Conservation (phyloP, 2,329 filamentous ascomycete genomes). For the Arthrobotrys iridis region DNA sequence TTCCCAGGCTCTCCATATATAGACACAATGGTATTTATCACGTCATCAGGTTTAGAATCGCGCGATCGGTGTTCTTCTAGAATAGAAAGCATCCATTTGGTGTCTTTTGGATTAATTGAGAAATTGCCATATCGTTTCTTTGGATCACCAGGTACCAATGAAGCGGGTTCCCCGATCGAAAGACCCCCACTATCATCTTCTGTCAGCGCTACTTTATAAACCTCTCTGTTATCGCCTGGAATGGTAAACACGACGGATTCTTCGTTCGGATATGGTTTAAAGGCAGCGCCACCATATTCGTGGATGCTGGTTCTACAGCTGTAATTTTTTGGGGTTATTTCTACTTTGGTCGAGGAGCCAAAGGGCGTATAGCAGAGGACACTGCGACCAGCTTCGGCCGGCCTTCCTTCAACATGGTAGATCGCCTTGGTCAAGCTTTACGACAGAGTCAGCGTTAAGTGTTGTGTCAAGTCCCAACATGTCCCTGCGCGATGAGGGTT, state of each 20-base stretch:
- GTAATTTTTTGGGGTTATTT: slow-evolving; percentile 41
- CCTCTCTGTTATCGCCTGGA: neutral
- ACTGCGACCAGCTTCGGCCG: slow-evolving; percentile 43
- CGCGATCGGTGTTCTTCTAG: slow-evolving; percentile 66
- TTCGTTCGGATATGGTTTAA: slow-evolving; percentile 57
- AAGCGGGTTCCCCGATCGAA: neutral
- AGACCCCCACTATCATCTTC: neutral
- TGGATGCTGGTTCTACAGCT: slow-evolving; percentile 62
- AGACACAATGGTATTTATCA: slow-evolving; percentile 60
- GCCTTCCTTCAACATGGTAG: slow-evolving; percentile 47
- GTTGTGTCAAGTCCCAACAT: neutral
- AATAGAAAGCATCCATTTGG: slow-evolving; percentile 65
- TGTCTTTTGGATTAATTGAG: slow-evolving; percentile 32
- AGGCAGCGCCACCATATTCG: slow-evolving; percentile 67
- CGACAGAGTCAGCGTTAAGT: neutral
- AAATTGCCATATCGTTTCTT: slow-evolving; percentile 32
- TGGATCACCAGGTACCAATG: neutral
- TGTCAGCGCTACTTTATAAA: slow-evolving; percentile 26
- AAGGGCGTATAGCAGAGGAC: slow-evolving; percentile 27
- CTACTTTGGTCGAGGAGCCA: slow-evolving; percentile 14
- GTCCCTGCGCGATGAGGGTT: neutral
- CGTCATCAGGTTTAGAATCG: slow-evolving; percentile 58
- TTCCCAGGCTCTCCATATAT: slow-evolving; percentile 56
- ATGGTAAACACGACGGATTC: slow-evolving; percentile 36
- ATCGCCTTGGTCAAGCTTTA: slow-evolving; percentile 28